Evolutionary conservation across 2,329 filamentous ascomycete species (phyloP).

Genomic region (Penicillium freii): DNA sequence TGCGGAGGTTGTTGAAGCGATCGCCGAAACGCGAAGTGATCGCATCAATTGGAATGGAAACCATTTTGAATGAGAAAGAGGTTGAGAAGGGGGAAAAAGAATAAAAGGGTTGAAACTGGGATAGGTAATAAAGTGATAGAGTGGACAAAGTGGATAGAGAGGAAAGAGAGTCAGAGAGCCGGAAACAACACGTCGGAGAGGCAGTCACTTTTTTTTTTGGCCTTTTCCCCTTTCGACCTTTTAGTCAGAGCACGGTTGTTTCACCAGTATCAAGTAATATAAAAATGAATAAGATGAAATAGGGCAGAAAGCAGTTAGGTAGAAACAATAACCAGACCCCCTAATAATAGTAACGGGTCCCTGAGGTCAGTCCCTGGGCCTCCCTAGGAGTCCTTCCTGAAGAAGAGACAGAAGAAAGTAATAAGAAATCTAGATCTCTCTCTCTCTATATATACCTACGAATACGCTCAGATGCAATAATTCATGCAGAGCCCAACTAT

Average conservation of each 20-base stretch:
- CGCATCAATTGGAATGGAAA: conserved; percentile 88
- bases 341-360: neutral
- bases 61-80: conserved; percentile 56
- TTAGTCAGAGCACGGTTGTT: neutral
- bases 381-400: neutral
- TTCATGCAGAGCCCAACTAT: neutral
- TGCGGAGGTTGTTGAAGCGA: conserved; percentile 79
- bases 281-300: neutral
- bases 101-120: neutral
- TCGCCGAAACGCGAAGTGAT: conserved; percentile 90
- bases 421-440: neutral
- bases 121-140: too few relatives aligned
- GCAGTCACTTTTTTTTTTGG: conserved; percentile 12
- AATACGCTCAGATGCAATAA: neutral
- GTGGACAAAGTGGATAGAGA: neutral
- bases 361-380: neutral
- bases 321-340: neutral
- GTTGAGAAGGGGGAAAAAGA: neutral
- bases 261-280: neutral
- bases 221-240: conserved; percentile 8
- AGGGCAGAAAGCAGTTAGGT: neutral
- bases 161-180: conserved; percentile 1
- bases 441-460: neutral
- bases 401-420: neutral
- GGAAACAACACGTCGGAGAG: conserved; percentile 2